Percentiles rank a stretch among this genome's conserved stretches.
These are phyloP conservation scores for Bryoglossum gracile DNA, from an alignment of 495 filamentous ascomycete species.

Conservation along the genomic window DNA sequence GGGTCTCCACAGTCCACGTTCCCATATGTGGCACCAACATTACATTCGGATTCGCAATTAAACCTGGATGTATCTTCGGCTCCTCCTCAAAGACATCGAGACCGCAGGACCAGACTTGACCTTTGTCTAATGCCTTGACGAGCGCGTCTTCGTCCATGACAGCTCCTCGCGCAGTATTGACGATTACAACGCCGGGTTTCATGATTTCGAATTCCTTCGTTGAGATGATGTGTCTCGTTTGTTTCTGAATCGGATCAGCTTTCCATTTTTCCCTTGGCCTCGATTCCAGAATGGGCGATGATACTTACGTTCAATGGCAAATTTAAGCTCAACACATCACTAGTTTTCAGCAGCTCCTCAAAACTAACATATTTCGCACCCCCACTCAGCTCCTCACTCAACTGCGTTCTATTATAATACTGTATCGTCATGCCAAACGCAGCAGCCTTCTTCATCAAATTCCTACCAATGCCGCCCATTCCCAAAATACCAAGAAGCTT, in stretches of 20 bases:
- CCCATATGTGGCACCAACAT: slow-evolving; percentile 79
- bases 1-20: slow-evolving; percentile 53
- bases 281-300: slow-evolving; percentile 28
- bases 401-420: slow-evolving; percentile 36
- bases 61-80: slow-evolving; percentile 60
- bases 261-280: too few species aligned
- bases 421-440: slow-evolving; percentile 43
- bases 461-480: slow-evolving; percentile 79
- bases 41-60: slow-evolving; percentile 61
- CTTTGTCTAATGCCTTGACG: slow-evolving; percentile 59
- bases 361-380: slow-evolving; percentile 63
- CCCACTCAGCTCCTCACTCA: slow-evolving; percentile 36
- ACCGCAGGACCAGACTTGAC: slow-evolving; percentile 60
- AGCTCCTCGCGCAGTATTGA: slow-evolving; percentile 78
- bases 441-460: slow-evolving; percentile 61
- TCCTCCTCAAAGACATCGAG: slow-evolving; percentile 80
- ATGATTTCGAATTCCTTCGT: slow-evolving; percentile 58
- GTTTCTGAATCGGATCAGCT: slow-evolving; percentile 20
- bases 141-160: slow-evolving; percentile 72
- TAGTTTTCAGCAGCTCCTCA: slow-evolving; percentile 56
- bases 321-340: slow-evolving; percentile 74
- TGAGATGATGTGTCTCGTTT: slow-evolving; percentile 64
- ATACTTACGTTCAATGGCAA: slow-evolving; percentile 65
- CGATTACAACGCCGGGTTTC: slow-evolving; percentile 70
- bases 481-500: slow-evolving; percentile 70